Evolutionary conservation across 2,329 filamentous ascomycete genomes (phyloP).

Genomic region (Verticillium isaacii): DNA sequence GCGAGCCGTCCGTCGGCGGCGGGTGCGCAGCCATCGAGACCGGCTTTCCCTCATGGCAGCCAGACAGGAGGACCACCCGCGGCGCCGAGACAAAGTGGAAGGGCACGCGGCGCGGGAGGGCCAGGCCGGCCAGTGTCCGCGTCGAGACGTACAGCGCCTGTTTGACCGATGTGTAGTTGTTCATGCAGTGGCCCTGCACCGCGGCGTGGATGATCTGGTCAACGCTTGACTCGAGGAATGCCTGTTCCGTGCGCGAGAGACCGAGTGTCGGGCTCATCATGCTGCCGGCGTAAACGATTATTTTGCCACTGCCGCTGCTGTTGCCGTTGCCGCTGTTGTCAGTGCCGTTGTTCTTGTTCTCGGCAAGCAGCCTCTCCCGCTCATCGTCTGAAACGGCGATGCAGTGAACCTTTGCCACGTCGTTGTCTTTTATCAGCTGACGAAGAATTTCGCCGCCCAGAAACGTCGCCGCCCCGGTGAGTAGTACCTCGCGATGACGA

Average conservation of each 20-base stretch:
- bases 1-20: constrained; percentile 15
- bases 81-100: constrained; percentile 7
- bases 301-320: not conserved
- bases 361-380: not conserved
- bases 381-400: constrained; percentile 9
- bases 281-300: constrained; percentile 5
- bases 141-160: constrained; percentile 8
- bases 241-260: constrained; percentile 3
- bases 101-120: constrained; percentile 8
- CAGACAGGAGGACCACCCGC: not conserved
- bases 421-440: constrained; percentile 1
- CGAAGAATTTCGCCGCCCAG: constrained; percentile 12
- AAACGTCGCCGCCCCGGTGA: constrained; percentile 13
- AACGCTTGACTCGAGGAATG: not conserved
- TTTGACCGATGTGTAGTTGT: constrained; percentile 8
- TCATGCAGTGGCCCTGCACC: constrained; percentile 11
- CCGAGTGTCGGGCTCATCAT: constrained; percentile 6
- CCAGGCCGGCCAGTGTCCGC: constrained; percentile 6
- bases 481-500: constrained; percentile 5
- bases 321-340: no score
- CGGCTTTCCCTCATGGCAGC: not conserved
- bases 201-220: constrained; percentile 12
- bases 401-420: constrained; percentile 10
- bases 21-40: not conserved
- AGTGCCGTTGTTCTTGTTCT: not conserved